A percentile compares a stretch with the other conserved stretches of the same genome.
Conservation (phyloP, 1,284 basidiomycete genomes). For the Rugosomyces carneus region DNA sequence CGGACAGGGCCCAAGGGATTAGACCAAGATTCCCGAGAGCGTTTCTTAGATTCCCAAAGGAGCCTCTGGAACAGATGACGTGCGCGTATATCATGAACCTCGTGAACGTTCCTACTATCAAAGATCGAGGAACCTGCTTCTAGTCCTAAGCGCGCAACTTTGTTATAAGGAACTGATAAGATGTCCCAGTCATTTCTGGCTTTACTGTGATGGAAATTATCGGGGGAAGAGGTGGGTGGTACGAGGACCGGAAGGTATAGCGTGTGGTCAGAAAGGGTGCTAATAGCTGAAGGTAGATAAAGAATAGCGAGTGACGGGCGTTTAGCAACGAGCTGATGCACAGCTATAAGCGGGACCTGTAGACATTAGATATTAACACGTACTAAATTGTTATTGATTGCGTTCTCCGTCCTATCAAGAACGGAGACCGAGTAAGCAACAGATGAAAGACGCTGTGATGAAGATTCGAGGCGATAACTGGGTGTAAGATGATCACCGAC, state of each 20-base stretch:
- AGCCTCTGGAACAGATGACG: conserved; percentile 42
- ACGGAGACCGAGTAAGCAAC: conserved; percentile 36
- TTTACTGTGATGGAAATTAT: conserved; percentile 27
- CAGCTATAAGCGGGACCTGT: conserved; percentile 38
- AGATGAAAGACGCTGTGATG: conserved; percentile 20
- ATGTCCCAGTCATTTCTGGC: conserved; percentile 45
- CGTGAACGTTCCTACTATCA: conserved; percentile 37
- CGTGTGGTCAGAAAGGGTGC: conserved; percentile 43
- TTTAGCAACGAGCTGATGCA: conserved; percentile 28
- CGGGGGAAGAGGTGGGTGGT: conserved; percentile 23
- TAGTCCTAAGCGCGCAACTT: conserved; percentile 33
- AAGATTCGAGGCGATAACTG: conserved; percentile 23
- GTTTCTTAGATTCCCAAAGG: conserved; percentile 31
- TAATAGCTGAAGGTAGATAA: conserved; percentile 47
- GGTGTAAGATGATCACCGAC: conserved; percentile 21
- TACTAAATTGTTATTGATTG: conserved; percentile 20
- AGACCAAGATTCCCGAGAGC: conserved; percentile 26
- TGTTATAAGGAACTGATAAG: conserved; percentile 36
- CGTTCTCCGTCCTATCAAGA: conserved; percentile 47
- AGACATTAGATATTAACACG: conserved; percentile 33
- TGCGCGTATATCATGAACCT: conserved; percentile 36
- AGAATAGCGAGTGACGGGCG: conserved; percentile 59
- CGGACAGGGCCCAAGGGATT: conserved; percentile 44
- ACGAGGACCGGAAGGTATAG: conserved; percentile 55
- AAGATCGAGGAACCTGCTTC: conserved; percentile 34